Percentiles rank a stretch among this genome's conserved stretches.
Conservation (phyloP, 371 early-diverging fungal species). For the Syncephalis plumigaleata region DNA sequence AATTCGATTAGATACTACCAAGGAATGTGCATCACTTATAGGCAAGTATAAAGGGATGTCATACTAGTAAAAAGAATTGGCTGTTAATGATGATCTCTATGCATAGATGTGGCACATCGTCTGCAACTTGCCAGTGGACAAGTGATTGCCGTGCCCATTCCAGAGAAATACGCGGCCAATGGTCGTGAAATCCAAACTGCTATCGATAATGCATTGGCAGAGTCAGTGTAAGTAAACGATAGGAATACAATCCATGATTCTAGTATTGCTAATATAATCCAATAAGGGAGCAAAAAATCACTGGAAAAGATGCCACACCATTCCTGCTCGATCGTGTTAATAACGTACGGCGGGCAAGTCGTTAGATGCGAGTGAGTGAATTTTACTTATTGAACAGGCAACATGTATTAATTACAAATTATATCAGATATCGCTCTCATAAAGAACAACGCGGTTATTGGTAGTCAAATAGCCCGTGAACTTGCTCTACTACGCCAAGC, state of each 20-base stretch:
- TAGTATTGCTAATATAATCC: background rate
- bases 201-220: conserved; percentile 47
- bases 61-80: background rate
- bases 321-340: conserved; percentile 62
- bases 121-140: conserved; percentile 48
- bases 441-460: conserved; percentile 77
- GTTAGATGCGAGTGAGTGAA: conserved; percentile 47
- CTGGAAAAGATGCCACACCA: conserved; percentile 79
- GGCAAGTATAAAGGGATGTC: conserved; percentile 26
- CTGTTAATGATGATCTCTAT: background rate
- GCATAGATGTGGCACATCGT: conserved; percentile 10
- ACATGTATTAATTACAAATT: background rate
- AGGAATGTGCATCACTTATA: conserved; percentile 33
- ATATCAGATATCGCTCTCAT: conserved; percentile 63
- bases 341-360: conserved; percentile 63
- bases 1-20: conserved; percentile 14
- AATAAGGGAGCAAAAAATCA: conserved; percentile 24
- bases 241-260: no score
- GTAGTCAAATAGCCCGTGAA: conserved; percentile 51
- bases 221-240: conserved; percentile 11
- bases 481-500: conserved; percentile 15
- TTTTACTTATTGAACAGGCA: conserved; percentile 1
- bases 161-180: conserved; percentile 41
- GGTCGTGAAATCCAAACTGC: conserved; percentile 35
- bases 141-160: conserved; percentile 83